Conservation (phyloP, 2,329 filamentous ascomycete genomes). For the Alternaria rosae region DNA sequence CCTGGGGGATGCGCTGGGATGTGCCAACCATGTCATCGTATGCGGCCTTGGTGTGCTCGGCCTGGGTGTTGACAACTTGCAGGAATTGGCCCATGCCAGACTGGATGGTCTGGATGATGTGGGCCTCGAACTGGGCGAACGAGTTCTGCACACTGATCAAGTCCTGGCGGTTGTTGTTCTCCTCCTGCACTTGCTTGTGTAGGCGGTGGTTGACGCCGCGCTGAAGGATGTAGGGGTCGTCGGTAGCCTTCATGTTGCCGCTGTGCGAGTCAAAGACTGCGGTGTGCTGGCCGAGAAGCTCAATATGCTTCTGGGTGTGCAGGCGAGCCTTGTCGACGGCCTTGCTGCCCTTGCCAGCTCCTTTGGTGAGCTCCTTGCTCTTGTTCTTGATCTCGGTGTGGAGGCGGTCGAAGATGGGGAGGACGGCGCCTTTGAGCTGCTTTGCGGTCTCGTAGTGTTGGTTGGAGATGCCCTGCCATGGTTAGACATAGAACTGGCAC, state of each 20-base stretch:
- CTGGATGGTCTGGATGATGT: constrained; percentile 84
- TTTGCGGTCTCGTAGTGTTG: constrained; percentile 91
- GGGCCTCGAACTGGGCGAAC: constrained; percentile 85
- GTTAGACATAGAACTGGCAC: neutral
- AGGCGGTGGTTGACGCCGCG: constrained; percentile 83
- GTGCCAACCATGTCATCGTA: constrained; percentile 83
- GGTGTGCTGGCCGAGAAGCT: constrained; percentile 86
- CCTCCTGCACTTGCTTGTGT: constrained; percentile 88
- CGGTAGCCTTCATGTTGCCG: constrained; percentile 71
- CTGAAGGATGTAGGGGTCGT: constrained; percentile 89
- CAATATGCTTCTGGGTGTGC: constrained; percentile 92
- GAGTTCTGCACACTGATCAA: constrained; percentile 89
- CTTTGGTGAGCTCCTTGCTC: constrained; percentile 83
- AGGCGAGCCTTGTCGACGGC: constrained; percentile 88
- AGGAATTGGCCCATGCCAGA: constrained; percentile 83
- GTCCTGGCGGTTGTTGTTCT: constrained; percentile 96
- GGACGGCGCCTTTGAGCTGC: constrained; percentile 82
- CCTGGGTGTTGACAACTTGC: constrained; percentile 79
- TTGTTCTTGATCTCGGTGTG: constrained; percentile 98
- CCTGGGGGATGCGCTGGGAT: constrained; percentile 77
- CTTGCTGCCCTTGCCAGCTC: constrained; percentile 85
- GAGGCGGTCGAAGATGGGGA: constrained; percentile 87
- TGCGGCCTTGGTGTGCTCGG: constrained; percentile 79
- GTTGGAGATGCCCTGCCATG: constrained; percentile 76
- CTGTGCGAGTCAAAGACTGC: constrained; percentile 79